Percentiles rank a stretch among this genome's conserved stretches.
Conservation (phyloP, 441 rosid species). For the Oxalis stricta region DNA sequence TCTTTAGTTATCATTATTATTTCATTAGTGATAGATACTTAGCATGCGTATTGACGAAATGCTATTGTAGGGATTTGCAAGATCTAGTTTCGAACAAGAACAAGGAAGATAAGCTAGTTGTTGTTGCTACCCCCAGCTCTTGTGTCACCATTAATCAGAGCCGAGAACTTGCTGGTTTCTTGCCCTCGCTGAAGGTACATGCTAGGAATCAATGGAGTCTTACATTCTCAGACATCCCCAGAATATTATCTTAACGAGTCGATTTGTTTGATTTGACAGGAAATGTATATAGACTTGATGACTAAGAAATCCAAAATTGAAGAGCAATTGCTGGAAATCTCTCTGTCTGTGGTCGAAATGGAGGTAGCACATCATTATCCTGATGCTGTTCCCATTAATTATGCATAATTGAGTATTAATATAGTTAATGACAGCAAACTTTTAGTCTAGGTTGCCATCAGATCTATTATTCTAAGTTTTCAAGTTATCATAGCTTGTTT, state of each 20-base stretch:
- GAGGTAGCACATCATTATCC: conserved; percentile 30
- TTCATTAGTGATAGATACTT: background rate
- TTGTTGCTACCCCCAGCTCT: conserved; percentile 29
- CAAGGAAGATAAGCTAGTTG: conserved; percentile 27
- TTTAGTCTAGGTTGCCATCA: too few species aligned
- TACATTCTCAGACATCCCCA: background rate
- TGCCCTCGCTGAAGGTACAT: conserved; percentile 46
- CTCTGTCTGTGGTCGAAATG: conserved; percentile 32
- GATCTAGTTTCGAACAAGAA: conserved; percentile 31
- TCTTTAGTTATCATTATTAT: too few species aligned
- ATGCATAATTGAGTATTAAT: background rate
- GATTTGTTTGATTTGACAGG: conserved; percentile 26
- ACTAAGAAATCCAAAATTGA: conserved; percentile 49
- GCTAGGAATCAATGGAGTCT: background rate
- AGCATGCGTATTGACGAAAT: background rate
- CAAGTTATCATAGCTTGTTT: too few species aligned
- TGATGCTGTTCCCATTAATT: background rate
- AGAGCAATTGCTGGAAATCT: conserved; percentile 38
- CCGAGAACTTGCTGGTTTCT: conserved; percentile 21
- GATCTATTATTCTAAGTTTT: too few species aligned
- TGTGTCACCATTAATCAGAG: conserved; percentile 27
- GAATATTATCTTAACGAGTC: background rate
- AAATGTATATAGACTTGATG: conserved; percentile 37
- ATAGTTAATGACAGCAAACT: background rate
- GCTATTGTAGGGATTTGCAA: conserved; percentile 31